Evolutionary conservation across 2,329 filamentous ascomycete genomes (phyloP), one percentile per base, ranked within the genome.

Genomic region (Fusarium irregulare): DNA sequence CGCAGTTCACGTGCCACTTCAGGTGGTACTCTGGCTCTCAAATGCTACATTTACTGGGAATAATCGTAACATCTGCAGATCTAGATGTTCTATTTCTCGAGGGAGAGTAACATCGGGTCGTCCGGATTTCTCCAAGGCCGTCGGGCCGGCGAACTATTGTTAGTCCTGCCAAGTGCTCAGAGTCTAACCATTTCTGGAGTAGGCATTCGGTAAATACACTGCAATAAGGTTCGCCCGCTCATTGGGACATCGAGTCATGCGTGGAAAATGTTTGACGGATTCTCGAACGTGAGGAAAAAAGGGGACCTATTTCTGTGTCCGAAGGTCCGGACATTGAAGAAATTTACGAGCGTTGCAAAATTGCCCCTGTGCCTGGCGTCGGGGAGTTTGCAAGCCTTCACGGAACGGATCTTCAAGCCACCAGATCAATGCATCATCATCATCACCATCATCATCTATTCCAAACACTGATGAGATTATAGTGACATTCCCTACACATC

Each of bases 191-290:
- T 3, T 20, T 41, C 2, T 20, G 40, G 49, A 16, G 6, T 25
- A 5, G 4, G 1, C 20, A 8, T 3, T 16, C n/a, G 53, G 20
- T 7, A 16, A 7, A 41, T 9, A 8, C 25, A 9, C 20, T 46
- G 20, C 11, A 7, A 48, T 21, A 27, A 30, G 20, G 47, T 18
- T 64, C 34, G 23, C 27, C 51, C 40, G 53, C 13, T 2, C 5
- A 28, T 13, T 28, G 28, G 28, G 28, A 28, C 28, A 28, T 28
- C 27, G 60, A 66, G 44, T 62, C 25, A 53, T 49, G 27, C n/a
- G 27, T n/a, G 16, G 20, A 12, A 14, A 28, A 16, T 18, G 9
- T 18, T 41, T 41, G 13, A 34, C 23, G 18, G 18, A 4, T 51
- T 41, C 32, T 28, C 23, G 49, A 51, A 51, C 23, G 23, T 28